Evolutionary conservation across 129 eudicot species (phyloP), one percentile per base, ranked within the genome.

Genomic region (Erigeron canadensis): DNA sequence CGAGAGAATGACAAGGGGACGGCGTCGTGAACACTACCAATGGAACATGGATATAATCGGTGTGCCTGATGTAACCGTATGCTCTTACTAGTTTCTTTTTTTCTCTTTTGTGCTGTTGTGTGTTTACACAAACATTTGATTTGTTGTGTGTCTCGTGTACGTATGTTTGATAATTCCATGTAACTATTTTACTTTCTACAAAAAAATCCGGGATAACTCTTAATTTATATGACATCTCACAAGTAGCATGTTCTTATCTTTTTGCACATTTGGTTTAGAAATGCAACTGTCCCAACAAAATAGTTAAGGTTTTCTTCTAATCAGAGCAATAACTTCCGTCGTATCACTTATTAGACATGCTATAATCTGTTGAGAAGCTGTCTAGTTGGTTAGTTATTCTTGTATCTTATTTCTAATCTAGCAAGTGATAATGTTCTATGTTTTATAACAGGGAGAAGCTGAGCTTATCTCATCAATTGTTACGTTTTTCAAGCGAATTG

Each of bases 21-120:
- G 99, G 2, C 94, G 99, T 39, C 97, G 99, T 67, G 99, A 95
- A 72, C 99, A 95, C 57, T 90, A 95, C 75, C 99, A 95, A 55
- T 95, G 99, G 99, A 95, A 95, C 77, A 95, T 95, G 99, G 99
- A 95, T 88, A 90, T 90, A 65, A 86, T 95, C 53, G 99, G 99
- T 60, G 96, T 90, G 51, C 97, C 96, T 51, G 89, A 83, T 71
- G 86, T 86, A 66, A 79, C 89, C n/a, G 99, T 95, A 82, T 8
- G 97, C 81, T 61, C 65, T n/a, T 72, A 48, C 42, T 60, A 11
- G 40, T 28, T 71, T 48, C 21, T 5, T 22, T 39, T 71, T 50
- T 57, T 42, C 17, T 70, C n/a, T 46, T 23, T 45, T 21, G 45
- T 73, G 70, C 34, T 62, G n/a, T 4, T 53, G 17, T 50, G 8